Conservation (phyloP, 164 flowering plant genomes). For the Piper longum region DNA sequence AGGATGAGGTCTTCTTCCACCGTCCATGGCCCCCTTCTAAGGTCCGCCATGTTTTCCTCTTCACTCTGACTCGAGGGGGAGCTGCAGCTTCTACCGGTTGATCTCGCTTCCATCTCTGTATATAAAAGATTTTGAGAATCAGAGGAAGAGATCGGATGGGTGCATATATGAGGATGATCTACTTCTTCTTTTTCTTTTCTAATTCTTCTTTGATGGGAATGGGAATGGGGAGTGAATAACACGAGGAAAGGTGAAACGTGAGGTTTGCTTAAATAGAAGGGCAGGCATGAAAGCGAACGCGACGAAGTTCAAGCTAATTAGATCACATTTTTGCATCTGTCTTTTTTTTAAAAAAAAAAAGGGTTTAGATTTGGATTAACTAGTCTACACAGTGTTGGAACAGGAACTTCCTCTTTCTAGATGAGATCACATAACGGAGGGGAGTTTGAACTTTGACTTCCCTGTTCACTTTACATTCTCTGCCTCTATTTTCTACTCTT, state of each 20-base stretch:
- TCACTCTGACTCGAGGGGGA: conserved; percentile 4
- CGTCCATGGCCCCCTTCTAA: conserved; percentile 73
- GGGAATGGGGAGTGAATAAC: neutral
- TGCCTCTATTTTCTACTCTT: no score
- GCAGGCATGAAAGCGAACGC: conserved; percentile 2
- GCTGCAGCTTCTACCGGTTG: conserved; percentile 2
- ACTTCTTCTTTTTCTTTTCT: no score
- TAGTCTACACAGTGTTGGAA: no score
- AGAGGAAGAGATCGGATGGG: neutral
- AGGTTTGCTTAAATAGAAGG: neutral
- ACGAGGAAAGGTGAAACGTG: neutral
- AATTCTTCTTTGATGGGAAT: neutral
- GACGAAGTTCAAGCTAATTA: neutral
- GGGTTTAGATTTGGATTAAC: neutral
- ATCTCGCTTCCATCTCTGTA: conserved; percentile 2
- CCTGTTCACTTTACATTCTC: neutral
- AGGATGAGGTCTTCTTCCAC: conserved; percentile 54
- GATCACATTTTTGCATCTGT: neutral
- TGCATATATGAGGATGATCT: neutral
- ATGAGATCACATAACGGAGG: neutral
- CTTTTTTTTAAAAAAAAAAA: neutral
- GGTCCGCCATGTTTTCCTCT: conserved; percentile 26
- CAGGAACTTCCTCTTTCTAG: neutral
- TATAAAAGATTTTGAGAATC: neutral
- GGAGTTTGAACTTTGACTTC: conserved; percentile 4